Base-by-base conservation (phyloP, 352 stramenopile species). In the Phytophthora citrophthora region DNA sequence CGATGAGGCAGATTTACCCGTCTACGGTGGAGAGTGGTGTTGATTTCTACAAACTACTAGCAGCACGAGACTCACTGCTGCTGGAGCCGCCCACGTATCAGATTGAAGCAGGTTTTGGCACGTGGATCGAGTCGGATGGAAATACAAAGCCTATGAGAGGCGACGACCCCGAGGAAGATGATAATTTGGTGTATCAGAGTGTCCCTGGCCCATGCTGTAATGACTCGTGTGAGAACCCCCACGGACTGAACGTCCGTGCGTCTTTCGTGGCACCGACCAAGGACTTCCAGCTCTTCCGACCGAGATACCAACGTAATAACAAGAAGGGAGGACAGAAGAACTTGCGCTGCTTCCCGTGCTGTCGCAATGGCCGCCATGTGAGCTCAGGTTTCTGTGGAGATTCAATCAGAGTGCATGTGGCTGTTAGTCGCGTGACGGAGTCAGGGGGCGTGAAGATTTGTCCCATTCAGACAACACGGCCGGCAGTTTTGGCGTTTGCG, bases 271-370 rank as follows among this genome's bases (percentile, higher is more conserved):
- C 78, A 18, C 83, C 86, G 1, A 86, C 84, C 10, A 93, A 93
- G 71, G 67, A 83, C 51, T 91, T 92, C 44, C 78, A 89, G 63
- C 77, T 94, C 32, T 96, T 96, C 53, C 76, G 88, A 58, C 61
- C 75, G 9, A 75, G 82, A 3, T 96, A 96, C 69, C 89, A 96
- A 57, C 85, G 88, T 13, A 96, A 96, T 76, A 96, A 96, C 64
- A 96, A 96, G 66, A 94, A 95, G 51, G 87, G 88, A 36, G 88
- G 88, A 2, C 88, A 96, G 54, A 96, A 96, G 64, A 96, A 96
- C 44, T 59, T 96, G 27, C 86, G 89, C 6, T 96, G 89, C 55
- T 96, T 96, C 49, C 89, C 89, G 12, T 93, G 72, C 61, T 95
- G 88, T 59, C 84, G 88, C 23, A 88, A 93, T 34, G 82, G 77